These are phyloP conservation scores for Podospora appendiculata DNA, from an alignment of 495 filamentous ascomycete species.

Conservation along the genomic window DNA sequence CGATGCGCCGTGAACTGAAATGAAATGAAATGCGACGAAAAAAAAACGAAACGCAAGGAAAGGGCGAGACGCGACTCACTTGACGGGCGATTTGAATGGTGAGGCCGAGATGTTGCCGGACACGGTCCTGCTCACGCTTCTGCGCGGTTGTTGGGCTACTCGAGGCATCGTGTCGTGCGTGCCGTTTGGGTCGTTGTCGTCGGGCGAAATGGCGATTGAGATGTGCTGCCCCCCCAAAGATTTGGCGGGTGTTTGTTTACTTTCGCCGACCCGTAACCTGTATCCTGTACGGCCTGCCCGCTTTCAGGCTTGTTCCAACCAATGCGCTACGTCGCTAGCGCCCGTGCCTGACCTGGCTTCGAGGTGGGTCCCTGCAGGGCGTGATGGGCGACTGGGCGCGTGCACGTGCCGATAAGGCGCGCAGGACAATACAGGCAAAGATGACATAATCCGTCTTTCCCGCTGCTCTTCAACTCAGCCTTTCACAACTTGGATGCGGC, in stretches of 20 bases:
- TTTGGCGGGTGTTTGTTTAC: constrained; percentile 10
- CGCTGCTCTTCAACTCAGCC: too few relatives aligned
- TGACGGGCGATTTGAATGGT: constrained; percentile 60
- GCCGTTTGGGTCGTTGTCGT: not conserved
- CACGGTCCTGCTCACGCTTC: constrained; percentile 44
- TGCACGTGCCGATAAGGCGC: too few relatives aligned
- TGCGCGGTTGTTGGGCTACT: constrained; percentile 53
- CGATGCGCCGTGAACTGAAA: not conserved
- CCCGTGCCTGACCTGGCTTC: too few relatives aligned
- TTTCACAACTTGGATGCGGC: too few relatives aligned
- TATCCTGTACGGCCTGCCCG: not conserved
- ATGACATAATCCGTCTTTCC: too few relatives aligned
- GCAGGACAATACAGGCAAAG: too few relatives aligned
- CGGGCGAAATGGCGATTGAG: not conserved
- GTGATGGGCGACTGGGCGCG: too few relatives aligned
- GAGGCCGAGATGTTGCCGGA: constrained; percentile 36
- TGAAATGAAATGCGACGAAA: not conserved
- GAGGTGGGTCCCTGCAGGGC: too few relatives aligned
- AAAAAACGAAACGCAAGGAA: too few relatives aligned
- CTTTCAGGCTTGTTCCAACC: too few relatives aligned
- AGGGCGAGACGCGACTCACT: constrained; percentile 40
- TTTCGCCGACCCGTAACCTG: constrained; percentile 3
- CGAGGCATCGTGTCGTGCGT: constrained; percentile 55
- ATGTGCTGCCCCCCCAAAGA: not conserved
- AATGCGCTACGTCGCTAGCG: too few relatives aligned